These are phyloP conservation scores for Combretum micranthum DNA, from an alignment of 345 rosid species.

Conservation along the genomic window DNA sequence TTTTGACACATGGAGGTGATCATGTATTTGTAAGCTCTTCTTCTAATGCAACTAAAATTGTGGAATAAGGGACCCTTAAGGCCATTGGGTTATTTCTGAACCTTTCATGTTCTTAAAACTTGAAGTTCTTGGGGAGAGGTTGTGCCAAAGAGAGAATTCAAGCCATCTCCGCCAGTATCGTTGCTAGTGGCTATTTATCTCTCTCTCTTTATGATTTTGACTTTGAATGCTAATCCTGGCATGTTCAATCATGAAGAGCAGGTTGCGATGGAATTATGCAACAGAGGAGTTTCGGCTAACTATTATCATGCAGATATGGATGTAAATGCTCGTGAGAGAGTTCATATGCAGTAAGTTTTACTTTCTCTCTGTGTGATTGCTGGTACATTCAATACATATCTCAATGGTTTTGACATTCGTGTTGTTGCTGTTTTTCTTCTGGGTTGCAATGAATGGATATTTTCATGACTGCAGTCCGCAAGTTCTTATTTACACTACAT, in stretches of 20 bases:
- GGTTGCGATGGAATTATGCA: constrained; percentile 75
- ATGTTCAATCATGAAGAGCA: constrained; percentile 26
- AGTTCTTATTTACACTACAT: no score
- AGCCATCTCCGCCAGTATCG: neutral
- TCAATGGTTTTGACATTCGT: neutral
- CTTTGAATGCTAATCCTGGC: constrained; percentile 3
- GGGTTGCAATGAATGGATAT: no score
- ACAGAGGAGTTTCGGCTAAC: constrained; percentile 73
- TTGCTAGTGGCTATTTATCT: neutral
- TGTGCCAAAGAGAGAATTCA: no score
- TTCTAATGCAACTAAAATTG: no score
- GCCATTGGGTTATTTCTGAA: no score
- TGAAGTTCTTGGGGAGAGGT: no score
- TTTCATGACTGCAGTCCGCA: no score
- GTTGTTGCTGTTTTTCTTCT: no score
- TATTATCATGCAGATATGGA: constrained; percentile 97
- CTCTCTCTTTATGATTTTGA: neutral
- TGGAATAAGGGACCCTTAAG: no score
- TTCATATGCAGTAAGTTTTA: constrained; percentile 58
- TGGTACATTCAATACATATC: neutral
- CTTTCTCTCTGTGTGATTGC: constrained; percentile 7
- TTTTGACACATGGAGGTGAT: no score
- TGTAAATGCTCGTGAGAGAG: constrained; percentile 71
- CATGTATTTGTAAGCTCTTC: no score
- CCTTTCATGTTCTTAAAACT: no score